Evolutionary conservation across 495 filamentous ascomycete species (phyloP), one percentile per base, ranked within the genome.

Genomic region (Tuber borchii): DNA sequence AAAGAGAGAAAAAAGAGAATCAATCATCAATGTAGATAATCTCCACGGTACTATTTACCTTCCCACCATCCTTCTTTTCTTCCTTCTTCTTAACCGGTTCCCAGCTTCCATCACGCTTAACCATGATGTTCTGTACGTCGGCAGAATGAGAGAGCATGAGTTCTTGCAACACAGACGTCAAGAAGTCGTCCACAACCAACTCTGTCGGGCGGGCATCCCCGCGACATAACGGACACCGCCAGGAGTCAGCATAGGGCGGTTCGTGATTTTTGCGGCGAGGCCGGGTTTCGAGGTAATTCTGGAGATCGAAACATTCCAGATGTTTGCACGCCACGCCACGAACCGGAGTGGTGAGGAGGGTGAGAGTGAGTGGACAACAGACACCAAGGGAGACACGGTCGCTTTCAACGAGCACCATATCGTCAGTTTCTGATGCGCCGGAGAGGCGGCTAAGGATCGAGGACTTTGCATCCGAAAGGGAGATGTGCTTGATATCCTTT

Each of bases 281-380:
- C 71, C 81, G 75, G 61, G 78, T 80, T 12, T 76, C 72, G 43
- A 83, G 71, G 20, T 78, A 83, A 72, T 82, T 83, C 46, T 78
- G 76, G 65, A 82, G 80, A 72, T 83, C 81, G 65, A 83, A 83
- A 56, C 81, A 83, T 69, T 83, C 81, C 34, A 80, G 45, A 43
- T 83, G 81, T n/a, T 61, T 68, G 40, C 81, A 83, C 20, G 75
- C 70, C 46, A 70, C 70, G 19, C 72, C 81, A 31, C 81, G 45
- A 39, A 83, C 81, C 4, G 81, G 81, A 19, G 31, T 80, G 43
- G 72, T 78, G 46, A 83, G 80, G 31, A 82, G 78, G n/a, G 48
- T 75, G 46, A 83, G 80, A 19, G 75, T 78, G n/a, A 83, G 70
- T 2, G 81, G 81, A 68, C 81, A 83, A 40, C 69, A 72, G 22